These are phyloP conservation scores for Cercospora sp. DNA, from an alignment of 2,329 filamentous ascomycete genomes.

Conservation along the genomic window DNA sequence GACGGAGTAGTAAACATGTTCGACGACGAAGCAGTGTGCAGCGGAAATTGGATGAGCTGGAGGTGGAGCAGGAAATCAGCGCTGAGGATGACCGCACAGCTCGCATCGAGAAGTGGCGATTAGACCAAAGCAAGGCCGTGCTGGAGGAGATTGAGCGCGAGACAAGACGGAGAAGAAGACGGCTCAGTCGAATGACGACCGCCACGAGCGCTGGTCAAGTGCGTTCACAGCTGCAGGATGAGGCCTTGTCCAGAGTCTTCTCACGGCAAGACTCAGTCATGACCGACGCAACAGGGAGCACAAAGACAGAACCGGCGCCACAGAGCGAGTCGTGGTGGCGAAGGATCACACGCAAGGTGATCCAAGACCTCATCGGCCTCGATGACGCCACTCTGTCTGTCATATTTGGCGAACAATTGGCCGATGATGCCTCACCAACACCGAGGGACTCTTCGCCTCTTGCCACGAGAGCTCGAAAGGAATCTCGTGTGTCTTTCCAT, in stretches of 20 bases:
- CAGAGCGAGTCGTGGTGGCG: slow-evolving; percentile 70
- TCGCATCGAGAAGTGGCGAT: slow-evolving; percentile 86
- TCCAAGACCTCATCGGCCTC: slow-evolving; percentile 86
- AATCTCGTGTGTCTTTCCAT: slow-evolving; percentile 40
- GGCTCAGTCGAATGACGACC: slow-evolving; percentile 59
- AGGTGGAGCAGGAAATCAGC: slow-evolving; percentile 52
- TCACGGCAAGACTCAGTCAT: slow-evolving; percentile 32
- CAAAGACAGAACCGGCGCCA: slow-evolving; percentile 36
- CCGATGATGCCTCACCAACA: slow-evolving; percentile 42
- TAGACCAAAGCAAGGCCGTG: slow-evolving; percentile 84
- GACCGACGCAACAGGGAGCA: slow-evolving; percentile 22
- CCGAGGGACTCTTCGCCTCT: slow-evolving; percentile 38
- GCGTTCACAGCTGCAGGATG: slow-evolving; percentile 22
- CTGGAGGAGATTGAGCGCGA: slow-evolving; percentile 88
- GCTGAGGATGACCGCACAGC: slow-evolving; percentile 71
- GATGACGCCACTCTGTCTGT: slow-evolving; percentile 82
- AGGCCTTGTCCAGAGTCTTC: slow-evolving; percentile 21
- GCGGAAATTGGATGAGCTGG: slow-evolving; percentile 56
- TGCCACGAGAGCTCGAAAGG: slow-evolving; percentile 31
- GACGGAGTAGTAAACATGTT: slow-evolving; percentile 54
- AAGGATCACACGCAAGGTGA: slow-evolving; percentile 79
- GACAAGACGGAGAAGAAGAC: slow-evolving; percentile 63
- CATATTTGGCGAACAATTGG: slow-evolving; percentile 79
- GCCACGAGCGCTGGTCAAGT: slow-evolving; percentile 18
- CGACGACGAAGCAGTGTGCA: slow-evolving; percentile 59